A percentile compares a stretch with the other conserved stretches of the same genome.
These are phyloP conservation scores for Mycosarcoma maydis DNA, from an alignment of 1,284 basidiomycete genomes.

Conservation along the genomic window DNA sequence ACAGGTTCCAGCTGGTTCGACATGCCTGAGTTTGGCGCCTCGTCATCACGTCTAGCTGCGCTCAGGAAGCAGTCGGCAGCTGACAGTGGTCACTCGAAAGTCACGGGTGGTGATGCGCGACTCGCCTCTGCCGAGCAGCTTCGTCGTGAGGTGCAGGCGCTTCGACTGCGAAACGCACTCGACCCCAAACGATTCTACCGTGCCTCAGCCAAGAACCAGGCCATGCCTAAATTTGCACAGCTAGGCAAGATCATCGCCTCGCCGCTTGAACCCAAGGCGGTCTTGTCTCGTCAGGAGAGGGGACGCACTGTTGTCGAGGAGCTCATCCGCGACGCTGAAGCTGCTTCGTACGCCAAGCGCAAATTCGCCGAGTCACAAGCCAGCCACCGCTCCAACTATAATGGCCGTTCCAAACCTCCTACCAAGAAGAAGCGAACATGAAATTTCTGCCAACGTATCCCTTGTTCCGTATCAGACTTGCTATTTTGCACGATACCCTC, in stretches of 20 bases:
- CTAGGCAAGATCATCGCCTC: constrained; percentile 87
- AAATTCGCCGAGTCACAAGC: constrained; percentile 79
- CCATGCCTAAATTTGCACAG: constrained; percentile 77
- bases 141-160: constrained; percentile 89
- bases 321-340: constrained; percentile 85
- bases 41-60: constrained; percentile 24
- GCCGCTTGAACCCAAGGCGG: constrained; percentile 78
- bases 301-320: constrained; percentile 88
- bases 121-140: constrained; percentile 71
- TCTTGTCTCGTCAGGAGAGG: constrained; percentile 76
- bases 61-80: constrained; percentile 39
- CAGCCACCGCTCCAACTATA: constrained; percentile 37
- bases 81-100: constrained; percentile 40
- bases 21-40: constrained; percentile 77
- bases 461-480: not conserved
- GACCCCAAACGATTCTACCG: constrained; percentile 97
- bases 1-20: constrained; percentile 90
- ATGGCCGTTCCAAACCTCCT: constrained; percentile 32
- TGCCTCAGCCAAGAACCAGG: constrained; percentile 79
- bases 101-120: constrained; percentile 54
- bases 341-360: constrained; percentile 87
- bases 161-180: constrained; percentile 87
- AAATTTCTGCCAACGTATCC: not conserved
- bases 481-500: constrained; percentile 13
- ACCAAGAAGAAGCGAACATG: constrained; percentile 36